phyloP scores from a whole-genome alignment of 116 monocot species.

The Papilionanthe hybrid region DNA sequence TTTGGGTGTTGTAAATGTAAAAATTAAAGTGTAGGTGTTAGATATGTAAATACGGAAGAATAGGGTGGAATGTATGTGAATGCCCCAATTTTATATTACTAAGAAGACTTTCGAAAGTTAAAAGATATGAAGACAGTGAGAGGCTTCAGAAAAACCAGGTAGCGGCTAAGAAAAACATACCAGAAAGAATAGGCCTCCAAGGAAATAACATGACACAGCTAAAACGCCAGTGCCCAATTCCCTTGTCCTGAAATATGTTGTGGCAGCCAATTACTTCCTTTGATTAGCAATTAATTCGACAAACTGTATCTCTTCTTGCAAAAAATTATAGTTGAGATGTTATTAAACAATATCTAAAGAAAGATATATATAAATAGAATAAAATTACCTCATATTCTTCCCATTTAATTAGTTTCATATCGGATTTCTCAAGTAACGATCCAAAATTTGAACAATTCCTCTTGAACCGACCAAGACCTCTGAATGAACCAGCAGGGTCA shows the following conservation, averaged over 20 bases:
- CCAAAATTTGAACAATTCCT: constrained; percentile 90
- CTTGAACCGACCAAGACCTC: constrained; percentile 80
- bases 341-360: not conserved
- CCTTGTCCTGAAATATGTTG: constrained; percentile 60
- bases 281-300: not conserved
- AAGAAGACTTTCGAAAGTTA: not conserved
- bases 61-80: no score
- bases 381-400: constrained; percentile 68
- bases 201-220: constrained; percentile 91
- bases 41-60: no score
- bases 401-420: constrained; percentile 95
- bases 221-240: constrained; percentile 90
- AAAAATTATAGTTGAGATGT: not conserved
- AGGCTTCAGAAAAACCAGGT: not conserved
- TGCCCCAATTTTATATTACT: not conserved
- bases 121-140: not conserved
- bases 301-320: not conserved
- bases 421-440: constrained; percentile 62
- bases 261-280: not conserved
- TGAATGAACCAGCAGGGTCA: constrained; percentile 93
- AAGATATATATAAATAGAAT: no score
- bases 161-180: constrained; percentile 26
- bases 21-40: no score
- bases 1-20: no score
- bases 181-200: constrained; percentile 97